These are phyloP conservation scores for Boehmeria nivea DNA, from an alignment of 306 rosid species.

Conservation along the genomic window DNA sequence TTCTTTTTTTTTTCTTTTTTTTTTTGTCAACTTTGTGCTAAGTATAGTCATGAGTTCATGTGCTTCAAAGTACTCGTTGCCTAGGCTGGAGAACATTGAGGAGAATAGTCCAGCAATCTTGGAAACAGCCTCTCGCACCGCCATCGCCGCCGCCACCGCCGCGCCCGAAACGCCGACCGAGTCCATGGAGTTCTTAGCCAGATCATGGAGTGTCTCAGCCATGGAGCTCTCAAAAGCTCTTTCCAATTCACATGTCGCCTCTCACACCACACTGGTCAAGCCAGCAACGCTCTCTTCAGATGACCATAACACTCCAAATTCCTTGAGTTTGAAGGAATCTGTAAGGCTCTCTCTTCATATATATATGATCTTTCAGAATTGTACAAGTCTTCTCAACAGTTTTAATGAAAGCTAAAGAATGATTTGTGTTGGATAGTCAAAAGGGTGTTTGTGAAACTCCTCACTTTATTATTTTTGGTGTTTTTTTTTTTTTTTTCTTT, in stretches of 20 bases:
- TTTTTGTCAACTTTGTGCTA: constrained; percentile 4
- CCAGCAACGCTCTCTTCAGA: constrained; percentile 27
- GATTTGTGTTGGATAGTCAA: neutral
- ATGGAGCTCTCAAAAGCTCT: constrained; percentile 80
- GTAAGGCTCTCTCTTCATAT: too few species aligned
- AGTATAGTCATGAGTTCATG: constrained; percentile 44
- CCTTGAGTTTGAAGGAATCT: constrained; percentile 41
- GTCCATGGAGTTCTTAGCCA: constrained; percentile 90
- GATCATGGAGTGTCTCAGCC: constrained; percentile 97
- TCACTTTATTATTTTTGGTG: constrained; percentile 8
- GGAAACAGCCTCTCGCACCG: constrained; percentile 31
- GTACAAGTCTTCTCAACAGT: neutral
- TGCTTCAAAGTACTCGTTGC: constrained; percentile 44
- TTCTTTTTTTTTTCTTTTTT: neutral
- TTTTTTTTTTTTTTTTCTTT: constrained; percentile 18
- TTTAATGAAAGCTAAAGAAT: neutral
- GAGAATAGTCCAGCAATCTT: constrained; percentile 54
- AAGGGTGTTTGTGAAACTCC: neutral
- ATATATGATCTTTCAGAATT: too few species aligned
- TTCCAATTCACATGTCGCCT: constrained; percentile 42
- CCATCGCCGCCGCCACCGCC: constrained; percentile 20
- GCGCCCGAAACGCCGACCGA: constrained; percentile 86
- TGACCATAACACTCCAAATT: constrained; percentile 23
- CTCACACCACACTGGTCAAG: constrained; percentile 19
- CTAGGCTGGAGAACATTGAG: constrained; percentile 64